A percentile compares a stretch with the other conserved stretches of the same genome.
Evolutionary conservation across 1,284 basidiomycete species (phyloP).

Genomic region (Rhodotorula sp.): DNA sequence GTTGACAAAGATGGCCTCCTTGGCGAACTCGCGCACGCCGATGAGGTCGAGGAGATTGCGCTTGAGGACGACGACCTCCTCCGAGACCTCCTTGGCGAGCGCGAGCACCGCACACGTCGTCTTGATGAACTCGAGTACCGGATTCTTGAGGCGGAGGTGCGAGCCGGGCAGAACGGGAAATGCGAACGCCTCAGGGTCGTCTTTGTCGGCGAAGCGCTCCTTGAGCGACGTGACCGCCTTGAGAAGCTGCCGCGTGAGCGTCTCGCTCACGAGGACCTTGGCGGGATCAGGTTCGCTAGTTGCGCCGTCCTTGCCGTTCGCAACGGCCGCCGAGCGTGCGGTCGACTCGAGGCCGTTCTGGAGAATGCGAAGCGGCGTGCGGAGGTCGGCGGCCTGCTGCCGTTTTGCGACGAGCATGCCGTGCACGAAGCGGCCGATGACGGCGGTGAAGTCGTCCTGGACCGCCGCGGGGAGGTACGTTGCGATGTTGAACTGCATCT

Average conservation of each 20-base stretch:
- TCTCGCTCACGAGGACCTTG: slow-evolving; percentile 73
- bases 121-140: slow-evolving; percentile 88
- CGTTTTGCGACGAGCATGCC: slow-evolving; percentile 78
- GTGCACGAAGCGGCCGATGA: slow-evolving; percentile 80
- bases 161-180: slow-evolving; percentile 91
- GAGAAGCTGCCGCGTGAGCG: slow-evolving; percentile 79
- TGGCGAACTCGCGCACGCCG: slow-evolving; percentile 73
- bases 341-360: slow-evolving; percentile 60
- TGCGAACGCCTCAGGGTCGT: slow-evolving; percentile 61
- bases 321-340: slow-evolving; percentile 64
- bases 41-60: slow-evolving; percentile 88
- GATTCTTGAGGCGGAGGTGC: slow-evolving; percentile 71
- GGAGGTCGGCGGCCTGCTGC: slow-evolving; percentile 56
- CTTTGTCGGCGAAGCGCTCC: slow-evolving; percentile 64
- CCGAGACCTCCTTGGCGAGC: slow-evolving; percentile 72
- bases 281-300: slow-evolving; percentile 58
- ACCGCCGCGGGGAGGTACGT: slow-evolving; percentile 83
- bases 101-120: slow-evolving; percentile 78
- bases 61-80: slow-evolving; percentile 85
- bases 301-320: slow-evolving; percentile 70
- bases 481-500: slow-evolving; percentile 95
- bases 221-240: slow-evolving; percentile 60
- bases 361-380: slow-evolving; percentile 74
- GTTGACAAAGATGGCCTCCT: slow-evolving; percentile 80
- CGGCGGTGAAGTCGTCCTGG: slow-evolving; percentile 73